Conservation (phyloP, 2,329 filamentous ascomycete species). For the Alternaria gansuensis region DNA sequence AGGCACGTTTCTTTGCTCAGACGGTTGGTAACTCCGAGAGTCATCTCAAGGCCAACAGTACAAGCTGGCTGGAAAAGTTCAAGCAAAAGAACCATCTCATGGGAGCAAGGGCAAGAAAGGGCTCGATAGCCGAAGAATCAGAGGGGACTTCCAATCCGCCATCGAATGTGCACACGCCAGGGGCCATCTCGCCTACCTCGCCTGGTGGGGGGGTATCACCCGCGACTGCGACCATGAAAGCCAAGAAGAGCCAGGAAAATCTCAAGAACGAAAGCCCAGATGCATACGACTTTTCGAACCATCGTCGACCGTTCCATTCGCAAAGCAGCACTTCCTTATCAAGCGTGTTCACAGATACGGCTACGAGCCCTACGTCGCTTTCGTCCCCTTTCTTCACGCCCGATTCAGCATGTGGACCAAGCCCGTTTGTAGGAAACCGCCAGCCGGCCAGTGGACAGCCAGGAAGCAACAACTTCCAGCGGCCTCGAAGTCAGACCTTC, state of each 20-base stretch:
- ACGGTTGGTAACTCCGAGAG: constrained; percentile 76
- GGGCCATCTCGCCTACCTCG: constrained; percentile 75
- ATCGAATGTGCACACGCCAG: constrained; percentile 69
- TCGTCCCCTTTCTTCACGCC: constrained; percentile 82
- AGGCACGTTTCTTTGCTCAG: constrained; percentile 81
- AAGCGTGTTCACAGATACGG: constrained; percentile 71
- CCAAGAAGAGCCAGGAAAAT: constrained; percentile 74
- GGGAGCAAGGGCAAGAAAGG: constrained; percentile 64
- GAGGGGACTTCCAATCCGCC: constrained; percentile 67
- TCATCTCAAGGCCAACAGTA: constrained; percentile 74
- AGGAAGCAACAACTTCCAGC: constrained; percentile 67
- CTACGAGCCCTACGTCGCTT: constrained; percentile 75
- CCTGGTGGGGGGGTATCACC: constrained; percentile 72
- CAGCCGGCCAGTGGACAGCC: constrained; percentile 59
- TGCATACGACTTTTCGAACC: constrained; percentile 67
- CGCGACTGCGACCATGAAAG: constrained; percentile 70
- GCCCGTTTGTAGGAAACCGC: constrained; percentile 69
- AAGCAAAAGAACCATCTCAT: constrained; percentile 82
- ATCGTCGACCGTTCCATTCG: constrained; percentile 72
- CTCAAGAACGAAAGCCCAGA: constrained; percentile 66
- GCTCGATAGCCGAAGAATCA: constrained; percentile 70
- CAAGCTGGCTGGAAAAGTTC: constrained; percentile 91
- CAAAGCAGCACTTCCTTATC: constrained; percentile 72
- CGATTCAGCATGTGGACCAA: constrained; percentile 68
- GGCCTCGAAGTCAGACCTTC: constrained; percentile 88